phyloP scores from a whole-genome alignment of 2,329 filamentous ascomycete genomes.

The Cylindrodendrum hubeiense region DNA sequence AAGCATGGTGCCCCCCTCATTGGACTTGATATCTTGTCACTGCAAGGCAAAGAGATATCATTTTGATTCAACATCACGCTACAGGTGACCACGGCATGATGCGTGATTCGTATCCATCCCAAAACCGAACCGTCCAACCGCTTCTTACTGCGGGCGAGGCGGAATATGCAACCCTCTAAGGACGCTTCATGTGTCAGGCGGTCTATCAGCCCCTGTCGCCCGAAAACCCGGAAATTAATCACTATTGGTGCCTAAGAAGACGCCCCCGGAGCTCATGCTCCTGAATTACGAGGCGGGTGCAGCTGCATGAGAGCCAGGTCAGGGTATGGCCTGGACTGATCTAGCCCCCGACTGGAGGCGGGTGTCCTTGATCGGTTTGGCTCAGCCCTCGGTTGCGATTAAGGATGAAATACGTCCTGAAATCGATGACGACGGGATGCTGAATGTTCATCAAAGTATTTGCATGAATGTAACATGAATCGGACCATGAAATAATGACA shows the following conservation, averaged over 20 bases:
- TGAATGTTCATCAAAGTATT: background rate
- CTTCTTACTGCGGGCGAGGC: no score
- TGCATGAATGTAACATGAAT: background rate
- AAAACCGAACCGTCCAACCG: background rate
- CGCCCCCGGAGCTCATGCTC: constrained; percentile 17
- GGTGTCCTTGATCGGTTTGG: background rate
- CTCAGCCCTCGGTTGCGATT: background rate
- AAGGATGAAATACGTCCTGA: background rate
- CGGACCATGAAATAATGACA: background rate
- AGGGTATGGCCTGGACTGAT: constrained; percentile 13
- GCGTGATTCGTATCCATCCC: background rate
- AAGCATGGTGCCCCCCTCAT: background rate
- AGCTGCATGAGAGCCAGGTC: constrained; percentile 1
- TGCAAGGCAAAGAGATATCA: background rate
- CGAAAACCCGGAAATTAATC: background rate
- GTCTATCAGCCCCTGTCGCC: background rate
- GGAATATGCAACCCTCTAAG: background rate
- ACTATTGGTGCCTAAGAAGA: constrained; percentile 1
- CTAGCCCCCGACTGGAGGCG: background rate
- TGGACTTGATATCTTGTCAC: background rate
- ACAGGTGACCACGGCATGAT: background rate
- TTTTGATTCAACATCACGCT: background rate
- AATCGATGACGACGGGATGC: background rate
- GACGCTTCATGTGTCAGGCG: background rate
- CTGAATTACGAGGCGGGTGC: constrained; percentile 3